These are phyloP conservation scores for Russula ochroleuca DNA, from an alignment of 768 basidiomycete genomes.

Conservation along the genomic window DNA sequence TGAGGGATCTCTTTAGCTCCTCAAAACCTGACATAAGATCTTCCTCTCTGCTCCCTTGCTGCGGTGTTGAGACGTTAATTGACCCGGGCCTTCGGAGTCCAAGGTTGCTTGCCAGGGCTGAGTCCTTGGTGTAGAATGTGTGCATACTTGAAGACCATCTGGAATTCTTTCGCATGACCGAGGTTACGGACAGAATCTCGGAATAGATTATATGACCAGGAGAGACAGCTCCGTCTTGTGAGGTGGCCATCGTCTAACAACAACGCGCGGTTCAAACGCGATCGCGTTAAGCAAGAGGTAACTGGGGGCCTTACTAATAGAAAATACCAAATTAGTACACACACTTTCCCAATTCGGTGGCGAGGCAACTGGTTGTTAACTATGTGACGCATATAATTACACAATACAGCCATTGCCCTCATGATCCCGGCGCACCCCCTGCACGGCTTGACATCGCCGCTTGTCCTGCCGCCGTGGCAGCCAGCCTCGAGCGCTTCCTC, in stretches of 20 bases:
- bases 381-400: slow-evolving; percentile 12
- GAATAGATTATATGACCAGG: slow-evolving; percentile 77
- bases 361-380: not conserved
- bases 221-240: slow-evolving; percentile 38
- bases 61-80: slow-evolving; percentile 39
- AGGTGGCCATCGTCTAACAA: slow-evolving; percentile 11
- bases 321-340: slow-evolving; percentile 15
- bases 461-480: slow-evolving; percentile 87
- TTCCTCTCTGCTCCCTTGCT: slow-evolving; percentile 61
- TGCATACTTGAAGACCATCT: slow-evolving; percentile 83
- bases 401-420: slow-evolving; percentile 31
- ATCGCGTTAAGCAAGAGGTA: not conserved
- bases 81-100: slow-evolving; percentile 63
- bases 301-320: not conserved
- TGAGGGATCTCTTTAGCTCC: slow-evolving; percentile 70
- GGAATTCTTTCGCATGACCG: slow-evolving; percentile 95
- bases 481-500: slow-evolving; percentile 83
- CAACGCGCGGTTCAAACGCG: slow-evolving; percentile 9
- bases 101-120: slow-evolving; percentile 66
- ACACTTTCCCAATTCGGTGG: not conserved
- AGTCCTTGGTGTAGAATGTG: slow-evolving; percentile 55
- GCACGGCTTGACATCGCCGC: slow-evolving; percentile 77
- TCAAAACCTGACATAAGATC: slow-evolving; percentile 90
- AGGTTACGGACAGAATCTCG: slow-evolving; percentile 88
- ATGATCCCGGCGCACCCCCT: slow-evolving; percentile 37